Evolutionary conservation across 371 early-diverging fungal genomes (phyloP).

Genomic region (Rhizopus delemar): DNA sequence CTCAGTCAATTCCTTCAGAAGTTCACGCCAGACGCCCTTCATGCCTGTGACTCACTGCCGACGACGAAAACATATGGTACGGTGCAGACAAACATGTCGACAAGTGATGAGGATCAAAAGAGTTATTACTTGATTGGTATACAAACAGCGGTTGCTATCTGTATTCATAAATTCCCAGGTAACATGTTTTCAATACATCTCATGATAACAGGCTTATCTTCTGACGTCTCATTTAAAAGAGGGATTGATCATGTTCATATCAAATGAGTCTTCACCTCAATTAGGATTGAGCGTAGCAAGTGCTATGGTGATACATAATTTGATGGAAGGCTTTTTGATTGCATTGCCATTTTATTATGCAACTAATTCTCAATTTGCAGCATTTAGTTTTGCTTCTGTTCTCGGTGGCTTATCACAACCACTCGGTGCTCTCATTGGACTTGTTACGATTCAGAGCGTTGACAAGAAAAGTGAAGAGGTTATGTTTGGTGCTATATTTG

Average conservation of each 20-base stretch:
- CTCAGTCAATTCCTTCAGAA: conserved; percentile 18
- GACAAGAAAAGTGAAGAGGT: conserved; percentile 40
- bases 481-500: conserved; percentile 56
- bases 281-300: conserved; percentile 72
- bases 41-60: conserved; percentile 22
- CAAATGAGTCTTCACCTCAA: conserved; percentile 61
- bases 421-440: conserved; percentile 62
- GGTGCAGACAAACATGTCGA: background rate
- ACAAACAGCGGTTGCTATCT: conserved; percentile 71
- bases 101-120: background rate
- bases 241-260: conserved; percentile 77
- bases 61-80: conserved; percentile 1
- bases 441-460: conserved; percentile 47
- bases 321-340: conserved; percentile 81
- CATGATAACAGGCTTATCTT: conserved; percentile 6
- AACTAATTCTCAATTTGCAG: conserved; percentile 56
- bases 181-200: conserved; percentile 2
- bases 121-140: conserved; percentile 53
- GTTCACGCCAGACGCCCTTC: conserved; percentile 28
- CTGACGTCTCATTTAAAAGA: conserved; percentile 38
- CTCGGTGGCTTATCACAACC: conserved; percentile 73
- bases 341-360: conserved; percentile 75
- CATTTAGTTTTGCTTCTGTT: conserved; percentile 64
- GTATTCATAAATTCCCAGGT: conserved; percentile 73
- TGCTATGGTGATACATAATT: conserved; percentile 78